These are phyloP conservation scores for Lichtheimia ornata DNA, from an alignment of 371 early-diverging fungal species.

Conservation along the genomic window DNA sequence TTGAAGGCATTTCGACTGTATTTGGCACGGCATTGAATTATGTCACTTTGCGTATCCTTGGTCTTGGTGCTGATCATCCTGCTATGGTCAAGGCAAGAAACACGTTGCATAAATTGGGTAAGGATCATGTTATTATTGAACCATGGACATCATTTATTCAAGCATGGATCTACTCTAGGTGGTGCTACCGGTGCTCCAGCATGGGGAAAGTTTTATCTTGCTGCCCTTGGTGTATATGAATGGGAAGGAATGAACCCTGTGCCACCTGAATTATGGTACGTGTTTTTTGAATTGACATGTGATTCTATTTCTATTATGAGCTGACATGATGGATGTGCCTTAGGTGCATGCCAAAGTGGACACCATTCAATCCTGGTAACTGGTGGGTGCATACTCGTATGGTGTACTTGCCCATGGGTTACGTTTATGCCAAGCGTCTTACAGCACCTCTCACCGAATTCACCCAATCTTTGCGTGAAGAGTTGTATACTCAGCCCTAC, in stretches of 20 bases:
- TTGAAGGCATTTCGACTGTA: conserved; percentile 89
- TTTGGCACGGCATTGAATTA: conserved; percentile 97
- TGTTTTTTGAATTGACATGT: not conserved
- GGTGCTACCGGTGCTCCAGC: conserved; percentile 87
- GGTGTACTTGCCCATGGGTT: conserved; percentile 95
- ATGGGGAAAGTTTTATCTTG: conserved; percentile 98
- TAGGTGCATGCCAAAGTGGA: conserved; percentile 79
- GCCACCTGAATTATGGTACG: conserved; percentile 91
- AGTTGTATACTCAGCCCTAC: conserved; percentile 86
- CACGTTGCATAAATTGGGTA: conserved; percentile 81
- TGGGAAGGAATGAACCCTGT: conserved; percentile 96
- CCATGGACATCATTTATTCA: not conserved
- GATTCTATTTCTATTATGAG: not conserved
- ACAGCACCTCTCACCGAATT: conserved; percentile 66
- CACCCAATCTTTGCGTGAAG: conserved; percentile 77
- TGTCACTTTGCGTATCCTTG: conserved; percentile 86
- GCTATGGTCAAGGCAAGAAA: conserved; percentile 83
- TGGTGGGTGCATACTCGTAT: conserved; percentile 93
- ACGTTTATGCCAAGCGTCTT: conserved; percentile 78
- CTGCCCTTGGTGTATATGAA: conserved; percentile 88
- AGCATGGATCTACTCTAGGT: conserved; percentile 37
- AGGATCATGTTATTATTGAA: not conserved
- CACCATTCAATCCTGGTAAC: conserved; percentile 89
- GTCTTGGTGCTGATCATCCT: conserved; percentile 86
- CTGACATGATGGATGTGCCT: not conserved